Evolutionary conservation across 2,329 filamentous ascomycete genomes (phyloP).

Genomic region (Xylogone sp.): DNA sequence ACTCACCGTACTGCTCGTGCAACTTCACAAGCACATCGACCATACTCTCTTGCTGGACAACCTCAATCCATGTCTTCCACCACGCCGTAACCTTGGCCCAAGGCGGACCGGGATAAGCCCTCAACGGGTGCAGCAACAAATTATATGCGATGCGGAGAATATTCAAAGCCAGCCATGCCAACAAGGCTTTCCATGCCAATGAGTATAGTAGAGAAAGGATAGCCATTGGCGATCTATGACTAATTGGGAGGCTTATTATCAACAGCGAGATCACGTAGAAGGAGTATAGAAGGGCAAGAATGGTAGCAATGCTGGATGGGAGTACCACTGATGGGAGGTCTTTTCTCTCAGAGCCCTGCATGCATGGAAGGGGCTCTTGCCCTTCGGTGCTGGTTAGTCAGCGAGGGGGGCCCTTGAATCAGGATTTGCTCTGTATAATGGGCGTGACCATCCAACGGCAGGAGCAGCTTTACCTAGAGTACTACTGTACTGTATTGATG

Average conservation of each 20-base stretch:
- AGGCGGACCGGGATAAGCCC: not conserved
- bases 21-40: slow-evolving; percentile 13
- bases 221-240: not conserved
- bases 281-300: no score
- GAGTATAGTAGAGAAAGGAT: not conserved
- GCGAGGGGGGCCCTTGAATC: no score
- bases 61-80: not conserved
- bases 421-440: no score
- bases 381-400: no score
- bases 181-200: not conserved
- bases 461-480: no score
- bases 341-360: no score
- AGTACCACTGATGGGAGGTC: no score
- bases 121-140: not conserved
- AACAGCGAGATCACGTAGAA: no score
- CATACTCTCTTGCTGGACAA: slow-evolving; percentile 13
- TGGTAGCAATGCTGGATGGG: no score
- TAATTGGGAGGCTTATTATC: not conserved
- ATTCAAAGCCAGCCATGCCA: not conserved
- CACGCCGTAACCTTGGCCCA: not conserved
- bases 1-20: slow-evolving; percentile 23
- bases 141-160: not conserved
- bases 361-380: no score
- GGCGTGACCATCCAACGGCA: no score
- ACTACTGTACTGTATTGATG: no score